Percentiles rank a stretch among this genome's conserved stretches.
phyloP scores from a whole-genome alignment of 495 filamentous ascomycete species.

The Podospora appendiculata region DNA sequence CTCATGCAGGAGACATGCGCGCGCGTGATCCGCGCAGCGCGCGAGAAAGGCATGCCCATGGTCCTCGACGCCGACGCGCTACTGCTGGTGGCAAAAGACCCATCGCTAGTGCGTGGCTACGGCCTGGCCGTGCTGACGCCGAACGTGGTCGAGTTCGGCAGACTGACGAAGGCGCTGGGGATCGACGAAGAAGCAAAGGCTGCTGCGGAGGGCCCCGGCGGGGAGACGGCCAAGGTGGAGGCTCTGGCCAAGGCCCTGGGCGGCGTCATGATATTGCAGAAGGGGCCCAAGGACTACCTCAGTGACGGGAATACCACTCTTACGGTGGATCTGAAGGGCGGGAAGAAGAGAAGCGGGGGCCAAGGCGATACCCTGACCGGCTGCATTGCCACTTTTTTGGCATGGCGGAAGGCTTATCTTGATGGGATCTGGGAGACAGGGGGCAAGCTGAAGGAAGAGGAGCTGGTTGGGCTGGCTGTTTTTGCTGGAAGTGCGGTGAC shows the following conservation, averaged over 20 bases:
- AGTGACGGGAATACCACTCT: slow-evolving; percentile 71
- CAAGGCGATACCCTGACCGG: slow-evolving; percentile 96
- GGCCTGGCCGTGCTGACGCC: slow-evolving; percentile 83
- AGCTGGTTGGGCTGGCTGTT: slow-evolving; percentile 69
- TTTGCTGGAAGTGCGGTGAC: slow-evolving; percentile 85
- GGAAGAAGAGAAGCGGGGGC: slow-evolving; percentile 83
- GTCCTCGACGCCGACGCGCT: slow-evolving; percentile 92
- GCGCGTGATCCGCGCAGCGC: slow-evolving; percentile 71
- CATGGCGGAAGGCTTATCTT: slow-evolving; percentile 79
- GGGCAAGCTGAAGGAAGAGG: slow-evolving; percentile 43
- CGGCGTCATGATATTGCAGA: slow-evolving; percentile 86
- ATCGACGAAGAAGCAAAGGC: slow-evolving; percentile 43
- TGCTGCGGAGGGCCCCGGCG: slow-evolving; percentile 27
- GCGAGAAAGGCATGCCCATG: slow-evolving; percentile 64
- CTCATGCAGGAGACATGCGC: slow-evolving; percentile 85
- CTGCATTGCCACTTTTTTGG: slow-evolving; percentile 77
- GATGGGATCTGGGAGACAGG: slow-evolving; percentile 71
- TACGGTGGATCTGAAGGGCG: slow-evolving; percentile 67
- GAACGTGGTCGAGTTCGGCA: slow-evolving; percentile 86
- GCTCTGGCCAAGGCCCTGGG: slow-evolving; percentile 69
- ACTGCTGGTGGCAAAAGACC: slow-evolving; percentile 63
- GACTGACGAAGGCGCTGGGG: slow-evolving; percentile 58
- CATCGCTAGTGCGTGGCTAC: slow-evolving; percentile 73
- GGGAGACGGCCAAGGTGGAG: slow-evolving; percentile 54
- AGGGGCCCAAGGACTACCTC: slow-evolving; percentile 79